Conservation (phyloP, 306 rosid genomes). For the Neltuma alba region DNA sequence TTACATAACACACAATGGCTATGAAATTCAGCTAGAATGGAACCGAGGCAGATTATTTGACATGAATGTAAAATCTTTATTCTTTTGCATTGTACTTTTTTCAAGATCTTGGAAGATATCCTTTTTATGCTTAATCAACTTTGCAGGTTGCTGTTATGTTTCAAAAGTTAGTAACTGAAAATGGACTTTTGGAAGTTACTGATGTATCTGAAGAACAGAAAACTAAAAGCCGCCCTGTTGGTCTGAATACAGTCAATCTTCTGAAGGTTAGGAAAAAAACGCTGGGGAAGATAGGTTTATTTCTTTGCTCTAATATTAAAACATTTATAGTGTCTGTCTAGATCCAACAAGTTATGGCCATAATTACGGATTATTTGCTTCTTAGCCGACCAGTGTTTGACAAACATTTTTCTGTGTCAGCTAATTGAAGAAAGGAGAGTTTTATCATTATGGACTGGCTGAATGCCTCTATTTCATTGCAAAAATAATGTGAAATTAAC, state of each 20-base stretch:
- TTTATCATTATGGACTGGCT: background rate
- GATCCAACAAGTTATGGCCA: slow-evolving; percentile 13
- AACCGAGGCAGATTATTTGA: slow-evolving; percentile 89
- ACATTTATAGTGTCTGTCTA: slow-evolving; percentile 16
- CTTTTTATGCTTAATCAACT: slow-evolving; percentile 33
- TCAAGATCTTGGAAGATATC: background rate
- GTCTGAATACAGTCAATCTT: slow-evolving; percentile 96
- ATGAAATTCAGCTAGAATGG: slow-evolving; percentile 94
- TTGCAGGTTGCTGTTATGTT: slow-evolving; percentile 85
- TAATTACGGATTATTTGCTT: slow-evolving; percentile 18
- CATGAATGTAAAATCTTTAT: slow-evolving; percentile 58
- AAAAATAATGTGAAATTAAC: background rate
- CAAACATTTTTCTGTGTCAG: background rate
- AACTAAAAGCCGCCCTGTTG: slow-evolving; percentile 86
- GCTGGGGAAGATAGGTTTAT: slow-evolving; percentile 29
- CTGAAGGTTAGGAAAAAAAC: slow-evolving; percentile 72
- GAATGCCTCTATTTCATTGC: background rate
- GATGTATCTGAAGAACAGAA: slow-evolving; percentile 88
- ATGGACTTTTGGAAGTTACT: slow-evolving; percentile 72
- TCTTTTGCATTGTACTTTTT: slow-evolving; percentile 30
- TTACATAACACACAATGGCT: slow-evolving; percentile 72
- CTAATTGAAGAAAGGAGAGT: background rate
- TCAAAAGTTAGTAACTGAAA: slow-evolving; percentile 72
- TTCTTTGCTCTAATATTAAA: background rate
- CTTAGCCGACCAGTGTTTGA: slow-evolving; percentile 7